Evolutionary conservation across 2,329 filamentous ascomycete genomes (phyloP), one percentile per base, ranked within the genome.

Genomic region (Neonectria faginata): DNA sequence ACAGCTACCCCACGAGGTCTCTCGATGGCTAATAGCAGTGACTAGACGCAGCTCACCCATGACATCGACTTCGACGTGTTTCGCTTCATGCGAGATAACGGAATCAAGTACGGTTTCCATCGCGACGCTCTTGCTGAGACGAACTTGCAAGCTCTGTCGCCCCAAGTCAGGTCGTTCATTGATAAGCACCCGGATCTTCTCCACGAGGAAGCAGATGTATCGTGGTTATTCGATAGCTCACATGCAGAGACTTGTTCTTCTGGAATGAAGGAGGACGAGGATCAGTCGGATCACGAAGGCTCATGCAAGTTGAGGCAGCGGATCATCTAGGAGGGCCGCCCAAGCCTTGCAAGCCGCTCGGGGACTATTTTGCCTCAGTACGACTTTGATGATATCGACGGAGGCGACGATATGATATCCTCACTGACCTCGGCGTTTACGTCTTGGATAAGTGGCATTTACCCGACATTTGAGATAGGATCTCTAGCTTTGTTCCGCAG

Each of bases 21-120:
- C 14, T 7, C 44, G 18, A 51, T 59, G 55, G 55, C 68, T 73
- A 53, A 72, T 47, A 22, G 2, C 25, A 39, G 14, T 42, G 52
- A 36, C 10, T 53, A 87, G 85, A 81, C 86, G 6, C 80, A 85
- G 48, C 86, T 87, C 68, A 83, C 81, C 62, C 86, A 85, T 65
- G 78, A 86, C 66, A 87, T 97, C 67, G 89, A 93, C 75, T 96
- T 97, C 75, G 93, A 97, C 74, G 88, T 96, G 31, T 97, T 97
- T 81, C 88, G 89, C 51, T 94, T 90, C 82, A 95, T 97, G 92
- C 85, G 89, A 67, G 92, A 97, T 74, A 88, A 92, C 76, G 90
- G 93, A 75, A 91, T 95, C 76, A 92, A 89, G 11, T 96, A 96
- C 74, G 93, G 86, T 12, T 88, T 87, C 74, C 88, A 84, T 64